Evolutionary conservation across 2,329 filamentous ascomycete genomes (phyloP).

Genomic region (Cercospora brassicicola): DNA sequence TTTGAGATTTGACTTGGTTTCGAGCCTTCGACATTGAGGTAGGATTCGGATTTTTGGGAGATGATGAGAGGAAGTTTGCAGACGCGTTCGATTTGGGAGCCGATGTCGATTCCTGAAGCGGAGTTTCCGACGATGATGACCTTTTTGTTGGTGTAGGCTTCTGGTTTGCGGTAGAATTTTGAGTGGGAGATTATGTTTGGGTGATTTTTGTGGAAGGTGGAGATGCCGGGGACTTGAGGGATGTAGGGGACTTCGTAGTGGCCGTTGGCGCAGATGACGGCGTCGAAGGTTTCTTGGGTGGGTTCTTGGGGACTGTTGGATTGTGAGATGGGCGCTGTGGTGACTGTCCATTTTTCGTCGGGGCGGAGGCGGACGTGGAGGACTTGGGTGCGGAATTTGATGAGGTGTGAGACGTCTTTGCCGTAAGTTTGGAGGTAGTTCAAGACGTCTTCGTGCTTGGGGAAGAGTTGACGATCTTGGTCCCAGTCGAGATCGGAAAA

Average conservation of each 20-base stretch:
- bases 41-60: constrained; percentile 57
- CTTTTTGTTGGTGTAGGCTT: constrained; percentile 64
- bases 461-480: constrained; percentile 68
- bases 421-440: constrained; percentile 74
- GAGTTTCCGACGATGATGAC: constrained; percentile 82
- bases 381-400: constrained; percentile 72
- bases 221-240: constrained; percentile 45
- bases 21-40: constrained; percentile 41
- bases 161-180: constrained; percentile 72
- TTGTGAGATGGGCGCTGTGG: constrained; percentile 41
- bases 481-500: constrained; percentile 64
- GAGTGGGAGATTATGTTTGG: constrained; percentile 55
- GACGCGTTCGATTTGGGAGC: constrained; percentile 67
- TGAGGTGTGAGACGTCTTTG: constrained; percentile 63
- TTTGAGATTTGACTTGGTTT: constrained; percentile 58
- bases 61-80: constrained; percentile 64
- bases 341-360: constrained; percentile 59
- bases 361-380: constrained; percentile 52
- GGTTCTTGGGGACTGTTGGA: constrained; percentile 33
- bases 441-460: constrained; percentile 68
- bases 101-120: constrained; percentile 81
- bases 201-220: constrained; percentile 43
- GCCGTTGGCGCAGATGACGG: constrained; percentile 50
- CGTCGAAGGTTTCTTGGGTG: constrained; percentile 55
- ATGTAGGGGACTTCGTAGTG: constrained; percentile 52